Conservation (phyloP, 352 stramenopile species). For the Phytophthora megakarya region DNA sequence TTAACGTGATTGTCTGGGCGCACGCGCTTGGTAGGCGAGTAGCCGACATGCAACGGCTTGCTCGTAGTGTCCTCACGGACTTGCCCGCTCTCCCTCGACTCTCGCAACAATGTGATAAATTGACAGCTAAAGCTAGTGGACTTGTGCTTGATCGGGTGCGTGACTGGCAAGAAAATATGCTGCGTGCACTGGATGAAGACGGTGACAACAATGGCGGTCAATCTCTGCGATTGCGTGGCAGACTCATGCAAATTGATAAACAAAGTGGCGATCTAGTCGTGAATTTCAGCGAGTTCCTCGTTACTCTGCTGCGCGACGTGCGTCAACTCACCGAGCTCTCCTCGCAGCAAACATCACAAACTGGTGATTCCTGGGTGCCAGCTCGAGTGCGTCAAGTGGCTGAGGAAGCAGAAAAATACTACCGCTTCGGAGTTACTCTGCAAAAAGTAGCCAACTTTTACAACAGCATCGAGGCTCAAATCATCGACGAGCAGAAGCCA, state of each 20-base stretch:
- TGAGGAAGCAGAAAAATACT: conserved; percentile 92
- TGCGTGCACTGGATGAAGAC: conserved; percentile 65
- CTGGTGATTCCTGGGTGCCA: conserved; percentile 68
- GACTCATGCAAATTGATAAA: conserved; percentile 92
- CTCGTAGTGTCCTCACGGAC: conserved; percentile 64
- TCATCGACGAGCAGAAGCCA: conserved; percentile 94
- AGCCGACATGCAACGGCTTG: conserved; percentile 53
- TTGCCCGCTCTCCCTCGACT: conserved; percentile 65
- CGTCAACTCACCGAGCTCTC: conserved; percentile 92
- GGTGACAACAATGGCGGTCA: conserved; percentile 63
- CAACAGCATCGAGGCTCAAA: conserved; percentile 95
- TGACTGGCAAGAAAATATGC: conserved; percentile 87
- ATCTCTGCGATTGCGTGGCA: conserved; percentile 71
- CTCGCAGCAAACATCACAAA: conserved; percentile 41
- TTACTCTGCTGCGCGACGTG: conserved; percentile 92
- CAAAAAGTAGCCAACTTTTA: conserved; percentile 98
- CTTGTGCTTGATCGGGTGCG: conserved; percentile 81
- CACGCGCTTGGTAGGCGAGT: conserved; percentile 73
- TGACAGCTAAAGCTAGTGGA: conserved; percentile 58
- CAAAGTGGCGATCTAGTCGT: conserved; percentile 87
- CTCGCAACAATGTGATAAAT: conserved; percentile 56
- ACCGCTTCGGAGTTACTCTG: conserved; percentile 93
- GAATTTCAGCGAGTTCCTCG: conserved; percentile 94
- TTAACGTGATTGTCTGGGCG: conserved; percentile 87
- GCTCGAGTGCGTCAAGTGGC: conserved; percentile 71